Percentiles rank a stretch among this genome's conserved stretches.
Conservation (phyloP, 345 rosid species). For the Combretum micranthum region DNA sequence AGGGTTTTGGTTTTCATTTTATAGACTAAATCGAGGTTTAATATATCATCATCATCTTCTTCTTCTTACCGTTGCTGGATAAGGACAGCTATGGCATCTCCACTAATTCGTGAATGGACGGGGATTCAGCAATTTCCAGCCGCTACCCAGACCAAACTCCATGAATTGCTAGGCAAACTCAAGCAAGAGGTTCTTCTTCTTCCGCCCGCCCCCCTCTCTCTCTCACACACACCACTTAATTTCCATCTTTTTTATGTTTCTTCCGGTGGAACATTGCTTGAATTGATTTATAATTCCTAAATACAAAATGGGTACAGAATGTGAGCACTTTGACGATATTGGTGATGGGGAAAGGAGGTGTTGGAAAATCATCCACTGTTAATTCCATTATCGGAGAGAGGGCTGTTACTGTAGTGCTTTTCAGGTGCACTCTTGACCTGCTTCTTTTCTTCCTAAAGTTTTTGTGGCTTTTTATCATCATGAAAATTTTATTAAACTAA, state of each 20-base stretch:
- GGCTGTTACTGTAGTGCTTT: slow-evolving; percentile 67
- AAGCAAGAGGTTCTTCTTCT: slow-evolving; percentile 55
- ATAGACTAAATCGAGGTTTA: not conserved
- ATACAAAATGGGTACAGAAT: slow-evolving; percentile 27
- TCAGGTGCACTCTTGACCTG: slow-evolving; percentile 43
- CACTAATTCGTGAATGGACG: slow-evolving; percentile 60
- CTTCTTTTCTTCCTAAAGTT: not conserved
- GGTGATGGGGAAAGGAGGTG: slow-evolving; percentile 92
- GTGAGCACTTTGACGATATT: slow-evolving; percentile 61
- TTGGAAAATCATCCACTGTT: slow-evolving; percentile 82
- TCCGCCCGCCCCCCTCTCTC: not conserved
- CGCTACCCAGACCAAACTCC: slow-evolving; percentile 64
- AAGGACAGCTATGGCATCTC: slow-evolving; percentile 25
- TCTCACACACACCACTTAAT: not conserved
- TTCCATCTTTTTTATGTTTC: not conserved
- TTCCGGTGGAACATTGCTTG: not conserved
- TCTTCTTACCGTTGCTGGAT: not conserved
- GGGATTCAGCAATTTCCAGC: slow-evolving; percentile 80
- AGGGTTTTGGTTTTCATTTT: not conserved
- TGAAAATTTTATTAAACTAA: too few relatives aligned
- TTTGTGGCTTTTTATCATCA: not conserved
- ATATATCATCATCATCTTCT: too few relatives aligned
- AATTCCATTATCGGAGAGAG: slow-evolving; percentile 75
- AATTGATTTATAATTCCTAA: not conserved
- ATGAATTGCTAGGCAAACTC: slow-evolving; percentile 59